Evolutionary conservation across 768 basidiomycete genomes (phyloP), one percentile per base, ranked within the genome.

Genomic region (Lactifluus pinguis): DNA sequence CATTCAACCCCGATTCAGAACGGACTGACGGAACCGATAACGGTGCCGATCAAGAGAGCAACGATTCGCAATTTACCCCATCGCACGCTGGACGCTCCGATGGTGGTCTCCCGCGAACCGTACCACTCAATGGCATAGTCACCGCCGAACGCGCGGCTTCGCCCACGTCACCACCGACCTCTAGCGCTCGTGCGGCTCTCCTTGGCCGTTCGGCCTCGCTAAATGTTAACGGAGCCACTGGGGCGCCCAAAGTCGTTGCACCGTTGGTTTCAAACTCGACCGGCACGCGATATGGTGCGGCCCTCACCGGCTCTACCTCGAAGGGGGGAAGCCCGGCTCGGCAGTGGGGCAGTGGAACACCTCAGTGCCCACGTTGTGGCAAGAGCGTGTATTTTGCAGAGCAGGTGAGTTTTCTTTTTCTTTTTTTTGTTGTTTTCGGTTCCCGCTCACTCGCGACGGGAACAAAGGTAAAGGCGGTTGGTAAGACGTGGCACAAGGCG

Each of bases 371-470:
- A 9, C 77, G 79, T 57, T 93, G 90, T 65, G 76, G 75, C 41
- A 83, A 87, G 77, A 85, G 79, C 54, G 90, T 93, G 10, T 93
- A 88, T 73, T 92, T 92, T 68, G 89, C 90, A 14, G 89, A 92
- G 70, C 88, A 89, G 80, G 88, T 84, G 49, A 63, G 47, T 6
- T 21, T 36, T 30, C 21, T 19, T 7, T 34, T 5, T 34, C n/a
- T 5, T 34, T 34, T 34, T 5, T 34, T 34, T 9, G 32, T 34
- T 34, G 32, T 5, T 32, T 32, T 7, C 30, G 9, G 39, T 39
- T 25, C 25, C 25, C 25, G 25, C 25, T 25, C 25, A 25, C 25
- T 25, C 25, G 25, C 25, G 25, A 25, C 25, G 25, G 9, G 39
- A 42, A 11, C 39, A 49, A 64, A 89, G 89, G 83, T 88, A 60